Evolutionary conservation across 2,329 filamentous ascomycete species (phyloP).

Genomic region (Ascochyta fabae): DNA sequence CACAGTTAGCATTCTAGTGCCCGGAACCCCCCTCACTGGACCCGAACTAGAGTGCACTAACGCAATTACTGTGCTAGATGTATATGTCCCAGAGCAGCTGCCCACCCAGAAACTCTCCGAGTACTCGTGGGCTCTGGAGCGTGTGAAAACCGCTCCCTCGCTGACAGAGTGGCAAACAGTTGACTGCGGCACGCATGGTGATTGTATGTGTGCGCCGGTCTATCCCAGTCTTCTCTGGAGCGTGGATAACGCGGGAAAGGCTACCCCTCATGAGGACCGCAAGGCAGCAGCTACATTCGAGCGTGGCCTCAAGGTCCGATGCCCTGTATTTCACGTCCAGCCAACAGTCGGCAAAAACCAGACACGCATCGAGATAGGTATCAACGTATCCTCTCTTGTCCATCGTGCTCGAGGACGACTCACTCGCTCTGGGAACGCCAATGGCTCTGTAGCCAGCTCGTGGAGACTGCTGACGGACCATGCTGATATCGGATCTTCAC

Average conservation of each 20-base stretch:
- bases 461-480: constrained; percentile 60
- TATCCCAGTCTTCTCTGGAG: constrained; percentile 37
- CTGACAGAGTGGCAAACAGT: constrained; percentile 32
- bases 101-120: constrained; percentile 10
- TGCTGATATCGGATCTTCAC: constrained; percentile 39
- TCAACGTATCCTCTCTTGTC: constrained; percentile 52
- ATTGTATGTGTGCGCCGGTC: constrained; percentile 36
- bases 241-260: constrained; percentile 24
- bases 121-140: constrained; percentile 34
- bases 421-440: neutral
- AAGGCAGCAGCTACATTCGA: constrained; percentile 60
- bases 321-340: constrained; percentile 35
- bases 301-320: constrained; percentile 56
- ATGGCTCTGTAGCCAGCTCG: constrained; percentile 30
- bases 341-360: constrained; percentile 27
- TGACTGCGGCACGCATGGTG: neutral
- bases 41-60: constrained; percentile 23
- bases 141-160: constrained; percentile 20
- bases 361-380: constrained; percentile 48
- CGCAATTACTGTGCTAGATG: constrained; percentile 28
- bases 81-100: constrained; percentile 16
- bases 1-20: constrained; percentile 7
- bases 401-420: constrained; percentile 53
- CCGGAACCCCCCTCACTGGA: neutral
- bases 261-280: constrained; percentile 45